phyloP scores from a whole-genome alignment of 306 rosid species.

The Prunus dulcis region DNA sequence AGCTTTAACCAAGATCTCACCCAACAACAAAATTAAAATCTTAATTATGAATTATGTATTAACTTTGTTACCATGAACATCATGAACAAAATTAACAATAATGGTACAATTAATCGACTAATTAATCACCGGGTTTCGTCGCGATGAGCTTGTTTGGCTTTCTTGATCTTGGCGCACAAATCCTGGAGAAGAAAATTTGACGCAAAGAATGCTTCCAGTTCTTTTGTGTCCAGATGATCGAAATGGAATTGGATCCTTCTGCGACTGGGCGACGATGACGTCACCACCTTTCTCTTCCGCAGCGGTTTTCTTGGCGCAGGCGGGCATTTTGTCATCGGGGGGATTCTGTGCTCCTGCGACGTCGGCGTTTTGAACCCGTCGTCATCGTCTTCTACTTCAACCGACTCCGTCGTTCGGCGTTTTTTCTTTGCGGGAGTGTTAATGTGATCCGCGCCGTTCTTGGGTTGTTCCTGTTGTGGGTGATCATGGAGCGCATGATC shows the following conservation, averaged over 20 bases:
- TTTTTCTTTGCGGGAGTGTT: not conserved
- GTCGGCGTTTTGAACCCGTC: conserved; percentile 78
- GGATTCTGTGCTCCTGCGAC: conserved; percentile 46
- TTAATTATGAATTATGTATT: not conserved
- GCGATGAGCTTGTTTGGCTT: conserved; percentile 31
- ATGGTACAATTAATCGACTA: not conserved
- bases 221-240: conserved; percentile 22
- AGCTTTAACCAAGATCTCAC: not conserved
- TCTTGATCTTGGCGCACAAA: conserved; percentile 33
- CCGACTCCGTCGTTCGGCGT: not conserved
- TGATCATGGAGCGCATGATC: not conserved
- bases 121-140: not conserved
- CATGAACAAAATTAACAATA: not conserved
- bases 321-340: conserved; percentile 45
- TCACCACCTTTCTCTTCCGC: conserved; percentile 32
- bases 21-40: not conserved
- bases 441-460: not conserved
- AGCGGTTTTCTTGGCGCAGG: conserved; percentile 30
- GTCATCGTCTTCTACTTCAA: conserved; percentile 13
- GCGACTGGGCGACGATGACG: not conserved
- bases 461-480: not conserved
- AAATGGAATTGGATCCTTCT: conserved; percentile 32
- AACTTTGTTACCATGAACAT: conserved; percentile 11
- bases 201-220: conserved; percentile 41
- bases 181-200: not conserved